A percentile compares a stretch with the other conserved stretches of the same genome.
phyloP scores from a whole-genome alignment of 2,329 filamentous ascomycete species.

The Penicillium sp. region DNA sequence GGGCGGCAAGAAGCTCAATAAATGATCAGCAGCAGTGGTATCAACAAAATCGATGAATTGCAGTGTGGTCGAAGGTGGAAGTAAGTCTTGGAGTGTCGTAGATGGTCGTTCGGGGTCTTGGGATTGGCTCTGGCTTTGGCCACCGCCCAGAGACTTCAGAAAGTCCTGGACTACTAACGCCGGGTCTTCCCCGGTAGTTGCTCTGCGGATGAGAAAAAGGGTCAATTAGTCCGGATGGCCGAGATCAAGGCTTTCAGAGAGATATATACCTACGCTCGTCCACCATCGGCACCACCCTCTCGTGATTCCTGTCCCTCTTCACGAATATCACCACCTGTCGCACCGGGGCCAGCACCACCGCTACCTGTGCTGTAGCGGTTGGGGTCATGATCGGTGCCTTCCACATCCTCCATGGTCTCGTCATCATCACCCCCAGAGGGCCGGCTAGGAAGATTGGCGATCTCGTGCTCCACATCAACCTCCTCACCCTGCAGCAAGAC shows the following conservation, averaged over 20 bases:
- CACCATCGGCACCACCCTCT: conserved; percentile 93
- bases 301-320: conserved; percentile 84
- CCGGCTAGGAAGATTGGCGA: conserved; percentile 60
- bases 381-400: conserved; percentile 60
- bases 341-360: conserved; percentile 80
- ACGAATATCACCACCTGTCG: conserved; percentile 86
- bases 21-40: conserved; percentile 64
- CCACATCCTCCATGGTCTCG: conserved; percentile 76
- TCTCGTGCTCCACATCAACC: conserved; percentile 71
- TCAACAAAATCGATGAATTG: conserved; percentile 71
- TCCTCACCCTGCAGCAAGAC: conserved; percentile 83
- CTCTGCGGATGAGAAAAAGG: conserved; percentile 49
- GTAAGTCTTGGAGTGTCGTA: conserved; percentile 81
- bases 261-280: conserved; percentile 92
- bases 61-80: conserved; percentile 74
- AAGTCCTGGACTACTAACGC: conserved; percentile 82
- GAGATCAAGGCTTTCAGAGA: conserved; percentile 32
- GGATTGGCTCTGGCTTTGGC: conserved; percentile 45
- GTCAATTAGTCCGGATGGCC: conserved; percentile 17
- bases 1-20: conserved; percentile 77
- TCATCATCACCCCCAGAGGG: conserved; percentile 60
- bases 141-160: conserved; percentile 72
- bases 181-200: conserved; percentile 64
- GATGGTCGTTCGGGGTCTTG: conserved; percentile 63
- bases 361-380: conserved; percentile 61